Percentiles rank a stretch among this genome's conserved stretches.
Evolutionary conservation across 1,284 basidiomycete species (phyloP).

Genomic region (Microbotryum silenes-acaulis): DNA sequence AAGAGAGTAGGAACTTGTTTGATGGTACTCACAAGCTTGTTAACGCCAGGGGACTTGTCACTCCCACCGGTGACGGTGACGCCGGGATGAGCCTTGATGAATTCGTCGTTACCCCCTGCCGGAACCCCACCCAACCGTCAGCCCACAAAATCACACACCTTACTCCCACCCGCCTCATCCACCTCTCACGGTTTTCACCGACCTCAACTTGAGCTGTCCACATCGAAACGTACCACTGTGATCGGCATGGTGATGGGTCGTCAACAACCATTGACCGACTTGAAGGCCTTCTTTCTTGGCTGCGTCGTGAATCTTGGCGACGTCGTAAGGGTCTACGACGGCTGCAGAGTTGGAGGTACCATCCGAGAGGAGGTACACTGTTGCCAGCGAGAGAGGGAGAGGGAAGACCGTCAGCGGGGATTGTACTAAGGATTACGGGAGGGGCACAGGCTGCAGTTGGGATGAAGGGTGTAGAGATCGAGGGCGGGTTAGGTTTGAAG

Average conservation of each 20-base stretch:
- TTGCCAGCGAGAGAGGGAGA: background rate
- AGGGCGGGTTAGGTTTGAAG: too few species aligned
- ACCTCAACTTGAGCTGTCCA: too few species aligned
- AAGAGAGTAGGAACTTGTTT: background rate
- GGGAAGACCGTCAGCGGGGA: background rate
- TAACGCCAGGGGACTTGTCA: slow-evolving; percentile 58
- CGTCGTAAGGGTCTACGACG: slow-evolving; percentile 71
- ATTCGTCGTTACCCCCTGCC: slow-evolving; percentile 69
- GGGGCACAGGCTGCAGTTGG: background rate
- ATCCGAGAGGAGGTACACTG: slow-evolving; percentile 13
- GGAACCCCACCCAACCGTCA: slow-evolving; percentile 4
- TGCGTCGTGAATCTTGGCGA: slow-evolving; percentile 60
- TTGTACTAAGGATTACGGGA: background rate
- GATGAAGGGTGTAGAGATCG: background rate
- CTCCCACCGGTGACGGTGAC: slow-evolving; percentile 80
- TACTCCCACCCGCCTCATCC: too few species aligned
- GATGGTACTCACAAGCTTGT: slow-evolving; percentile 52
- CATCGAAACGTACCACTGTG: background rate
- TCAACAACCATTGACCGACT: slow-evolving; percentile 51
- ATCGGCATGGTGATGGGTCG: slow-evolving; percentile 71
- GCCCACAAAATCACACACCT: too few species aligned
- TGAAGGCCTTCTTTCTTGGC: slow-evolving; percentile 61
- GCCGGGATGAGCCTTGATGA: slow-evolving; percentile 49
- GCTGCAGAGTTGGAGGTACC: slow-evolving; percentile 15
- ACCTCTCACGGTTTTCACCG: too few species aligned